These are phyloP conservation scores for Vinca minor DNA, from an alignment of 257 asterid genomes.

Conservation along the genomic window DNA sequence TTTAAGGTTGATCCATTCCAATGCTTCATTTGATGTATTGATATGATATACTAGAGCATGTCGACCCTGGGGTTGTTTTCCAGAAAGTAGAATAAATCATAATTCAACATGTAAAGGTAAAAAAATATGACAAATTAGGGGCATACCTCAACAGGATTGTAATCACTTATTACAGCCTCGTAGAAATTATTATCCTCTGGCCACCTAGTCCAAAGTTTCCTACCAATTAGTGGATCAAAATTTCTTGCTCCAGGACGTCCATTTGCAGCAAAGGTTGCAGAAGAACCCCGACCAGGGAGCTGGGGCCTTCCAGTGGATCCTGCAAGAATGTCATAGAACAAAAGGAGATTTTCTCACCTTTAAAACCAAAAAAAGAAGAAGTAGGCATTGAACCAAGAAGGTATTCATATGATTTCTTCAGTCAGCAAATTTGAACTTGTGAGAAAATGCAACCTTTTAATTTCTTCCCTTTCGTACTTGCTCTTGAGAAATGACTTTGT, in stretches of 20 bases:
- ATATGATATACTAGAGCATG: constrained; percentile 64
- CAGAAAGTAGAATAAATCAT: not conserved
- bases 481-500: constrained; percentile 39
- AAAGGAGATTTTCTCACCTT: not conserved
- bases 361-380: not conserved
- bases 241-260: constrained; percentile 40
- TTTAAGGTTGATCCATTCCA: constrained; percentile 76
- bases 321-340: constrained; percentile 4
- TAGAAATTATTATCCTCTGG: constrained; percentile 78
- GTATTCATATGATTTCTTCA: not conserved
- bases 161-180: constrained; percentile 62
- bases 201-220: constrained; percentile 69
- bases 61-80: constrained; percentile 40
- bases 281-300: not conserved
- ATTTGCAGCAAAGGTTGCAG: constrained; percentile 5
- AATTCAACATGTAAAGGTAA: not conserved
- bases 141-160: constrained; percentile 46
- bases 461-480: constrained; percentile 44
- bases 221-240: constrained; percentile 46
- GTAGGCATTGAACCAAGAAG: not conserved
- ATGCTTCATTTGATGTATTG: constrained; percentile 46
- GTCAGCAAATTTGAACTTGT: not conserved
- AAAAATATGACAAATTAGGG: not conserved
- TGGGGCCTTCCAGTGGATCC: constrained; percentile 6
- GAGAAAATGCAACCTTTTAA: constrained; percentile 30